These are phyloP conservation scores for Monilinia fructicola DNA, from an alignment of 2,329 filamentous ascomycete species.

Conservation along the genomic window DNA sequence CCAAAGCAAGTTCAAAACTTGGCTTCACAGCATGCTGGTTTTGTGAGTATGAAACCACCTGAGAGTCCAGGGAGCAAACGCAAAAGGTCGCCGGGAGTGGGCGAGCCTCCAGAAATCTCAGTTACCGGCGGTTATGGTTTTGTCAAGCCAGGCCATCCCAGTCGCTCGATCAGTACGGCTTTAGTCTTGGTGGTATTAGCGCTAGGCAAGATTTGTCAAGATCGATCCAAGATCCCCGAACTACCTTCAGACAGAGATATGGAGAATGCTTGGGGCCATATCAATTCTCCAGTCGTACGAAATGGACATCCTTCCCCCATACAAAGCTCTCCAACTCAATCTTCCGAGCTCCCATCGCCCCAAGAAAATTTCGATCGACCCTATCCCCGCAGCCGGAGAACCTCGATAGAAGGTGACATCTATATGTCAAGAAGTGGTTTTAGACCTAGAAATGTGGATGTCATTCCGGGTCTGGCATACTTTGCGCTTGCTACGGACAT, in stretches of 20 bases:
- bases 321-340: conserved; percentile 53
- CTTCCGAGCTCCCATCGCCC: conserved; percentile 52
- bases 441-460: conserved; percentile 66
- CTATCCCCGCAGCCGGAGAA: conserved; percentile 46
- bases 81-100: conserved; percentile 36
- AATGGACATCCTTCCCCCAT: conserved; percentile 55
- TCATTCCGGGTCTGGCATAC: conserved; percentile 86
- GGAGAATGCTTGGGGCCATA: conserved; percentile 27
- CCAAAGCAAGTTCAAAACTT: conserved; percentile 33
- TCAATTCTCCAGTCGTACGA: conserved; percentile 41
- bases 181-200: conserved; percentile 81
- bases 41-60: conserved; percentile 33
- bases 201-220: conserved; percentile 75
- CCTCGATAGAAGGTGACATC: conserved; percentile 48
- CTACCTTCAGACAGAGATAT: conserved; percentile 48
- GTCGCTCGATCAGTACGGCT: conserved; percentile 73
- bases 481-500: conserved; percentile 86
- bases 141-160: conserved; percentile 51
- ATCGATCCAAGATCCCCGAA: conserved; percentile 56
- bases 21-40: conserved; percentile 27
- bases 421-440: conserved; percentile 32
- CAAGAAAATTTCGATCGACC: conserved; percentile 47
- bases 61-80: conserved; percentile 41
- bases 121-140: conserved; percentile 30
- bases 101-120: conserved; percentile 33